phyloP scores from a whole-genome alignment of 1,139 yeast species.

The Nakaseomyces bracarensis region DNA sequence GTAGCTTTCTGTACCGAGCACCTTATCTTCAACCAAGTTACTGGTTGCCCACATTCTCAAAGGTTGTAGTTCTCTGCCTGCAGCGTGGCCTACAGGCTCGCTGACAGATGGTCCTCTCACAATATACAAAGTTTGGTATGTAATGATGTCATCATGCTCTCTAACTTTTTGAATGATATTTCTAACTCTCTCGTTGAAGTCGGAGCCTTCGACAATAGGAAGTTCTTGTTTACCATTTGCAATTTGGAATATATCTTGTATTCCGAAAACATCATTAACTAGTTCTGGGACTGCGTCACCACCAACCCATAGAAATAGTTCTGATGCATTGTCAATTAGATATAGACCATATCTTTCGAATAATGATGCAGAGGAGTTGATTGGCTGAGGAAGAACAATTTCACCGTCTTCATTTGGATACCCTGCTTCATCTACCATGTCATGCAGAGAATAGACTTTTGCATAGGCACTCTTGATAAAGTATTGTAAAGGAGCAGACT shows the following conservation, averaged over 20 bases:
- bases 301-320: constrained; percentile 87
- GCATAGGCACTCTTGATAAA: constrained; percentile 83
- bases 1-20: constrained; percentile 66
- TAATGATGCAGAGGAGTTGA: constrained; percentile 68
- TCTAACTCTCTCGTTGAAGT: constrained; percentile 75
- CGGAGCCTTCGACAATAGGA: constrained; percentile 70
- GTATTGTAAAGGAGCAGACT: constrained; percentile 73
- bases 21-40: constrained; percentile 84
- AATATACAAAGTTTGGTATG: constrained; percentile 77
- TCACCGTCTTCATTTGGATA: constrained; percentile 63
- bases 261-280: constrained; percentile 82
- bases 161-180: constrained; percentile 75
- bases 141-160: constrained; percentile 66
- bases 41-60: constrained; percentile 91
- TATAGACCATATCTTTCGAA: constrained; percentile 87
- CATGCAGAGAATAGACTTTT: constrained; percentile 79
- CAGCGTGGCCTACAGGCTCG: constrained; percentile 56
- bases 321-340: constrained; percentile 83
- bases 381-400: constrained; percentile 75
- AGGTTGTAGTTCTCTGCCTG: constrained; percentile 69
- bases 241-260: constrained; percentile 56
- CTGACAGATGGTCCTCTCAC: constrained; percentile 81
- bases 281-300: constrained; percentile 93
- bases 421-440: constrained; percentile 90
- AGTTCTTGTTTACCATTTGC: constrained; percentile 82